Base-by-base conservation (phyloP, 306 rosid species). In the Cicer arietinum region DNA sequence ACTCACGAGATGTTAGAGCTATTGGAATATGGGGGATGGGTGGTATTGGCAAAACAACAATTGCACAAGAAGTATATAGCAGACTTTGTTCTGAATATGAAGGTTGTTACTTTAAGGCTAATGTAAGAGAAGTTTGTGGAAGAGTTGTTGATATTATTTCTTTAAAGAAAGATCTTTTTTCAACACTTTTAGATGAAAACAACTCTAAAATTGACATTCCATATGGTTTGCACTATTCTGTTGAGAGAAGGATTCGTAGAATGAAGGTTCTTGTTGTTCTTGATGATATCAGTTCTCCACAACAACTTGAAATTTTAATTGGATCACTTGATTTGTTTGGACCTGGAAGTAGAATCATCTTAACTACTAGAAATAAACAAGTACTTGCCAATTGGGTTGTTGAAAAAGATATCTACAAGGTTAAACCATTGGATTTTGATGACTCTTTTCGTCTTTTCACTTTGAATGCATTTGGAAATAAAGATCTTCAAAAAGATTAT, bases 21-120 rank as follows among this genome's bases (percentile, higher is more conserved):
- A 17, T 82, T 41, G 82, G 82, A 30, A 77, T 82, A 1, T 71
- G 79, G 79, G 85, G 76, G 5, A 71, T 82, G 60, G 64, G 67
- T 1, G 79, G 82, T 1, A 40, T 77, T 0, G 77, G 82, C 6
- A 78, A 71, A 7, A 81, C 85, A 10, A 77, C 82, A 0, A 58
- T 77, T 41, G 79, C 82, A 0, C 40, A 43, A 37, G 52, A 30
- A 22, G 3, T 82, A 16, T 77, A 7, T 50, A 2, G 7, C 1
- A 56, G n/a, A 52, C 13, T 77, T 0, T 4, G 16, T 12, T 25
- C 0, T 39, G 58, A 50, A 14, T 82, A 37, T 17, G 86, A 78
- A 10, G 39, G 68, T 11, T 53, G 3, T 8, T 40, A 63, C 22
- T 78, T 67, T 50, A 3, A 75, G 20, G 48, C 59, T 10, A 57